Conservation (phyloP, 2,329 filamentous ascomycete species). For the Phialophora chinensis region DNA sequence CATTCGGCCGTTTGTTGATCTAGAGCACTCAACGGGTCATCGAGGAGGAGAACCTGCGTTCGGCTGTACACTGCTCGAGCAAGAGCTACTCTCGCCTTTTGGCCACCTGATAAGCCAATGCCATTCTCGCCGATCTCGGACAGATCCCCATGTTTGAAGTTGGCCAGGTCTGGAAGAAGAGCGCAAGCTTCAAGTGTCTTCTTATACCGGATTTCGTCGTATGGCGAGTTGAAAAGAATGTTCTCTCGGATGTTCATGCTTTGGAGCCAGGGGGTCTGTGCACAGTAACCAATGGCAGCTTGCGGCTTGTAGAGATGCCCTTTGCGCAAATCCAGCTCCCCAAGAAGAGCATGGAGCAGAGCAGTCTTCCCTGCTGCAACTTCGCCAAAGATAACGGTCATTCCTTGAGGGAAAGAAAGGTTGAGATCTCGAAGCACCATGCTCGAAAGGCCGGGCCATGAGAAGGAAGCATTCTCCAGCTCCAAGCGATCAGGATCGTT, state of each 20-base stretch:
- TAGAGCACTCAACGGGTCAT: slow-evolving; percentile 65
- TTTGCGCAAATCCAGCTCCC: slow-evolving; percentile 61
- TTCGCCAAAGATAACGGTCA: slow-evolving; percentile 68
- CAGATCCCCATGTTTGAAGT: slow-evolving; percentile 68
- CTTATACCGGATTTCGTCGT: slow-evolving; percentile 72
- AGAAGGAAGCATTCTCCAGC: slow-evolving; percentile 72
- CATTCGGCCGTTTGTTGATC: slow-evolving; percentile 69
- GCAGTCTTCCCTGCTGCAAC: slow-evolving; percentile 70
- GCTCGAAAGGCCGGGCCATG: slow-evolving; percentile 73
- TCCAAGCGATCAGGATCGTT: slow-evolving; percentile 47
- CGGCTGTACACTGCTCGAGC: slow-evolving; percentile 65
- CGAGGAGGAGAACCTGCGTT: slow-evolving; percentile 61
- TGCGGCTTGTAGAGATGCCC: slow-evolving; percentile 61
- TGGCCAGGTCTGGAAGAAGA: slow-evolving; percentile 65
- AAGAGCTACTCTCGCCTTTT: slow-evolving; percentile 66
- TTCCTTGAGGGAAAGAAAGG: slow-evolving; percentile 60
- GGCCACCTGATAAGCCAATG: slow-evolving; percentile 65
- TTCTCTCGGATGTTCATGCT: slow-evolving; percentile 74
- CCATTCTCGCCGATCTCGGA: slow-evolving; percentile 68
- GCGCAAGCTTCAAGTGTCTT: slow-evolving; percentile 71
- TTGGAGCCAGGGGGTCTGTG: slow-evolving; percentile 71
- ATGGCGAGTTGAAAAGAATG: slow-evolving; percentile 67
- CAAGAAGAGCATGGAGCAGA: slow-evolving; percentile 63
- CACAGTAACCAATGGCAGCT: slow-evolving; percentile 65
- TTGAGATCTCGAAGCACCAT: slow-evolving; percentile 62